phyloP scores from a whole-genome alignment of 1,284 basidiomycete species.

The Cutaneotrichosporon sp. region DNA sequence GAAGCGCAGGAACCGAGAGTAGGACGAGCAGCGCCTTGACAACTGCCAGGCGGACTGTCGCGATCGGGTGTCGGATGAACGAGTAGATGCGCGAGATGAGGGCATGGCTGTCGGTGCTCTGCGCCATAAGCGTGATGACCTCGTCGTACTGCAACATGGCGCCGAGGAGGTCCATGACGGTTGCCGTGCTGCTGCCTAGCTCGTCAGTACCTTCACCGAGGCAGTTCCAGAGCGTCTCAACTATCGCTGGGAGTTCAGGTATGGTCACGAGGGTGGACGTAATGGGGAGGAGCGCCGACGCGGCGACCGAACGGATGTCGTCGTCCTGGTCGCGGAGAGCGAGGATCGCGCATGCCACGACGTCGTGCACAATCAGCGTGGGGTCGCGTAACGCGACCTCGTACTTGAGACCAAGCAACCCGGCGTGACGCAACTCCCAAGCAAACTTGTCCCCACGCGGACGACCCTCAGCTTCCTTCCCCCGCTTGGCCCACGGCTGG shows the following conservation, averaged over 20 bases:
- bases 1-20: conserved; percentile 71
- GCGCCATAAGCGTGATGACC: conserved; percentile 37
- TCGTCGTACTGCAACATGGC: conserved; percentile 34
- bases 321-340: conserved; percentile 93
- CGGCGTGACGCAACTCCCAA: conserved; percentile 98
- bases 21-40: conserved; percentile 86
- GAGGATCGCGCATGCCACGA: conserved; percentile 81
- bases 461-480: conserved; percentile 52
- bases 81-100: conserved; percentile 89
- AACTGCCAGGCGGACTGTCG: conserved; percentile 88
- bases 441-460: conserved; percentile 61
- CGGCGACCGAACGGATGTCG: conserved; percentile 94
- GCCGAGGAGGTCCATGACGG: conserved; percentile 89
- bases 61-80: conserved; percentile 96
- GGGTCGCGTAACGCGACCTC: conserved; percentile 80
- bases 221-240: conserved; percentile 88
- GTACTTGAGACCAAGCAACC: conserved; percentile 93
- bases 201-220: conserved; percentile 94
- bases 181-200: conserved; percentile 90
- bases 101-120: conserved; percentile 49
- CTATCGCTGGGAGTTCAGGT: conserved; percentile 64
- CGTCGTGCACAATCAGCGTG: conserved; percentile 60
- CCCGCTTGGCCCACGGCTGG: conserved; percentile 65
- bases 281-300: conserved; percentile 85
- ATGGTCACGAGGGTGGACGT: conserved; percentile 70